Percentiles rank a stretch among this genome's conserved stretches.
Evolutionary conservation across 768 basidiomycete genomes (phyloP).

Genomic region (Amanita pseudoporphyria): DNA sequence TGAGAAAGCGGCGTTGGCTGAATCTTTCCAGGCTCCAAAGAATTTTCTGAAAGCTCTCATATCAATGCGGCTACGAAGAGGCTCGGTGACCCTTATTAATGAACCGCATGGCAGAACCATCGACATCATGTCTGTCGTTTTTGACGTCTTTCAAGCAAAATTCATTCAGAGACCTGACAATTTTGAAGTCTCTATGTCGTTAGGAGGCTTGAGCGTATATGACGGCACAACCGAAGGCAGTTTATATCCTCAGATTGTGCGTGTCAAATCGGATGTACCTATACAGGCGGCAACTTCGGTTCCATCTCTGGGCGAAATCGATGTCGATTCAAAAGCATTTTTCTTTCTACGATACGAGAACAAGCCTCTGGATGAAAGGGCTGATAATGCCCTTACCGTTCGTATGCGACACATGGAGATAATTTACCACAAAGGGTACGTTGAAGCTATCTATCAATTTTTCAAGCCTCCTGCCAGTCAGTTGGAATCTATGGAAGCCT

Average conservation of each 20-base stretch:
- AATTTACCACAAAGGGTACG: slow-evolving; percentile 89
- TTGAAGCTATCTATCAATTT: slow-evolving; percentile 87
- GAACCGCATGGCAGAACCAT: slow-evolving; percentile 54
- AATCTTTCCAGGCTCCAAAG: slow-evolving; percentile 59
- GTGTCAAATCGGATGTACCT: slow-evolving; percentile 34
- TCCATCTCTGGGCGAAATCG: slow-evolving; percentile 9
- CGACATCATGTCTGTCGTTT: slow-evolving; percentile 81
- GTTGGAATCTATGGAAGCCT: slow-evolving; percentile 88
- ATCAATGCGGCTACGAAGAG: slow-evolving; percentile 71
- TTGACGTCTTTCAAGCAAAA: slow-evolving; percentile 79
- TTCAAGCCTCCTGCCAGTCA: slow-evolving; percentile 93
- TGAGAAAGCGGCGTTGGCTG: slow-evolving; percentile 66
- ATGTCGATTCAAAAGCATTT: slow-evolving; percentile 46
- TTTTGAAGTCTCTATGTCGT: slow-evolving; percentile 74
- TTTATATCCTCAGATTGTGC: slow-evolving; percentile 85
- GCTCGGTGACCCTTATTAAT: slow-evolving; percentile 75
- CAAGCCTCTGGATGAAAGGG: slow-evolving; percentile 83
- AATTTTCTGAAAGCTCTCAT: slow-evolving; percentile 77
- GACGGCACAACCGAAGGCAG: slow-evolving; percentile 83
- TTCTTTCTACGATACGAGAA: slow-evolving; percentile 89
- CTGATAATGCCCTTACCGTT: slow-evolving; percentile 83
- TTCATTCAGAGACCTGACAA: slow-evolving; percentile 81
- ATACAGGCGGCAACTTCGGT: slow-evolving; percentile 6
- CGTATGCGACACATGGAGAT: slow-evolving; percentile 95
- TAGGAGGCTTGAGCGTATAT: slow-evolving; percentile 80